A percentile compares a stretch with the other conserved stretches of the same genome.
Evolutionary conservation across 2,329 filamentous ascomycete species (phyloP).

Genomic region (Aspergillus oerlinghausenensis): DNA sequence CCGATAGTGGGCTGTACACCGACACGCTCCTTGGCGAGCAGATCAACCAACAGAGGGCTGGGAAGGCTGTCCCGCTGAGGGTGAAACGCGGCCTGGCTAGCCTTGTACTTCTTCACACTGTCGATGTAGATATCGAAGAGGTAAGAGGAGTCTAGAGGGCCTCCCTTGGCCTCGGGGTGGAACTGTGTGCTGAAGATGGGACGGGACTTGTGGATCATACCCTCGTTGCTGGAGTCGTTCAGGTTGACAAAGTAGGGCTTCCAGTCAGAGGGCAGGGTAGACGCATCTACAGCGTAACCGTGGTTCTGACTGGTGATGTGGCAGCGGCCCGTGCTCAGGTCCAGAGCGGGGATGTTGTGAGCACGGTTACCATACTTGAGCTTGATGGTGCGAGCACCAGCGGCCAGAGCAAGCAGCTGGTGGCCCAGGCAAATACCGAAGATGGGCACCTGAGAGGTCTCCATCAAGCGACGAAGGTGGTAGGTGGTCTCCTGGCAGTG

Average conservation of each 20-base stretch:
- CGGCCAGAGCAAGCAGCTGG: conserved; percentile 86
- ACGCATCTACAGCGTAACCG: conserved; percentile 88
- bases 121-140: conserved; percentile 95
- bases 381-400: conserved; percentile 88
- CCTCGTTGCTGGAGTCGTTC: conserved; percentile 96
- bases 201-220: conserved; percentile 90
- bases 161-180: conserved; percentile 97
- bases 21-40: conserved; percentile 90
- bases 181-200: conserved; percentile 99
- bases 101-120: conserved; percentile 85
- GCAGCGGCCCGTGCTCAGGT: conserved; percentile 92
- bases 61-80: conserved; percentile 79
- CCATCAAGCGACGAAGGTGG: conserved; percentile 86
- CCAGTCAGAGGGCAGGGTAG: conserved; percentile 78
- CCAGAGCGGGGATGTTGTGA: conserved; percentile 95
- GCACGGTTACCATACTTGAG: conserved; percentile 99
- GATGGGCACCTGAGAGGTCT: conserved; percentile 82
- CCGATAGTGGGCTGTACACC: conserved; percentile 71
- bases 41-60: conserved; percentile 80
- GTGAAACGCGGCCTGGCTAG: conserved; percentile 65
- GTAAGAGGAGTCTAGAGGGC: conserved; percentile 91
- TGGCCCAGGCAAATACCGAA: conserved; percentile 98
- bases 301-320: conserved; percentile 99
- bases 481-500: conserved; percentile 94
- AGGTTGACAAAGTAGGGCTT: conserved; percentile 98